Evolutionary conservation across 495 filamentous ascomycete species (phyloP).

Genomic region (Venustampulla echinocandica): DNA sequence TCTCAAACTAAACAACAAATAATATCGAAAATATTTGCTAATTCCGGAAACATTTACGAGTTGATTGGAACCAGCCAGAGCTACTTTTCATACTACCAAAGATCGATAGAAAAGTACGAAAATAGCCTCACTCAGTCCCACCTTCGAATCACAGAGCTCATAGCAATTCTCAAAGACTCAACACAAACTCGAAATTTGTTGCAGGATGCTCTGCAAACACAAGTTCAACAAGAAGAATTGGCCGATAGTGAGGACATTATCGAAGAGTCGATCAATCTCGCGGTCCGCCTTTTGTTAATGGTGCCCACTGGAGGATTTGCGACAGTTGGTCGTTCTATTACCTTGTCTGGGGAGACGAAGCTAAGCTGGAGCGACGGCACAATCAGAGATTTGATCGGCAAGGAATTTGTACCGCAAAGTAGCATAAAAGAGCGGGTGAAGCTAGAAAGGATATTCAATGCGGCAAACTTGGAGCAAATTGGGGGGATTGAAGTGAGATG

Average conservation of each 20-base stretch:
- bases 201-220: background rate
- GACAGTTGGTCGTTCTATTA: constrained; percentile 1
- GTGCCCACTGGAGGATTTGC: constrained; percentile 1
- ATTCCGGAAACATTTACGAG: background rate
- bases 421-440: constrained; percentile 15
- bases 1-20: background rate
- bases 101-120: background rate
- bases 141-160: background rate
- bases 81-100: constrained; percentile 1
- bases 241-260: constrained; percentile 1
- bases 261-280: constrained; percentile 1
- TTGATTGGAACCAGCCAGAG: constrained; percentile 1
- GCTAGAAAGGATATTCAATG: constrained; percentile 24
- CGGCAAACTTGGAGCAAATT: constrained; percentile 23
- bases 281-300: constrained; percentile 1
- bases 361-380: constrained; percentile 20
- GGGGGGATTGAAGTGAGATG: constrained; percentile 31
- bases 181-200: background rate
- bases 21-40: background rate
- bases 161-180: constrained; percentile 1
- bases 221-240: background rate
- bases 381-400: constrained; percentile 14
- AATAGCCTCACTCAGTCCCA: background rate
- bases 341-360: constrained; percentile 6
- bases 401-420: background rate